Percentiles rank a stretch among this genome's conserved stretches.
Evolutionary conservation across 495 filamentous ascomycete genomes (phyloP).

Genomic region (Podospora appendiculata): DNA sequence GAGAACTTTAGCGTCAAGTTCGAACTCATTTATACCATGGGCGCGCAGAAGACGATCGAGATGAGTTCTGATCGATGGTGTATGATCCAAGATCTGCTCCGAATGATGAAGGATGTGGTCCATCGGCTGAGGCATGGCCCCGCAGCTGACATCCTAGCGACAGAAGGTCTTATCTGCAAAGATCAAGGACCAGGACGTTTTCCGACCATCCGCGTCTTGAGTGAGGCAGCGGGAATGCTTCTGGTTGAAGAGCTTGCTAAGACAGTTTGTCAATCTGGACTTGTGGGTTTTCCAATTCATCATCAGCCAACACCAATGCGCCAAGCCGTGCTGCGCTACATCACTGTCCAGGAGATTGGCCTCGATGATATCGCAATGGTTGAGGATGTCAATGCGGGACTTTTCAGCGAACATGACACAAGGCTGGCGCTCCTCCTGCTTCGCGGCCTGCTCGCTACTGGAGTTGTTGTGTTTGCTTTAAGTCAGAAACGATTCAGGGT

Average conservation of each 20-base stretch:
- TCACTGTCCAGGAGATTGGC: constrained; percentile 9
- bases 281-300: constrained; percentile 32
- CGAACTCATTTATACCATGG: constrained; percentile 63
- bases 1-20: constrained; percentile 54
- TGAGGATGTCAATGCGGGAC: constrained; percentile 18
- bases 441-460: constrained; percentile 51
- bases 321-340: constrained; percentile 20
- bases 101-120: constrained; percentile 21
- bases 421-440: constrained; percentile 45
- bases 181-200: constrained; percentile 7
- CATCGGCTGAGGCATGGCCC: constrained; percentile 13
- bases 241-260: constrained; percentile 24
- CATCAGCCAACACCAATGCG: constrained; percentile 28
- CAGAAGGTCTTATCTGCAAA: too few species aligned
- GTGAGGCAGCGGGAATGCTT: constrained; percentile 19
- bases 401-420: constrained; percentile 26
- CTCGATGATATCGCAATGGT: constrained; percentile 23
- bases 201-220: constrained; percentile 38
- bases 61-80: constrained; percentile 53
- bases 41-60: constrained; percentile 46
- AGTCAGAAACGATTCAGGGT: constrained; percentile 58
- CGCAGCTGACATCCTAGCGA: constrained; percentile 11
- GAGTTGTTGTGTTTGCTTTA: constrained; percentile 48
- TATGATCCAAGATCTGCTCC: constrained; percentile 47
- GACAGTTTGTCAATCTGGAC: constrained; percentile 29